Base-by-base conservation (phyloP, 495 filamentous ascomycete genomes). In the Aspergillus ostianus region DNA sequence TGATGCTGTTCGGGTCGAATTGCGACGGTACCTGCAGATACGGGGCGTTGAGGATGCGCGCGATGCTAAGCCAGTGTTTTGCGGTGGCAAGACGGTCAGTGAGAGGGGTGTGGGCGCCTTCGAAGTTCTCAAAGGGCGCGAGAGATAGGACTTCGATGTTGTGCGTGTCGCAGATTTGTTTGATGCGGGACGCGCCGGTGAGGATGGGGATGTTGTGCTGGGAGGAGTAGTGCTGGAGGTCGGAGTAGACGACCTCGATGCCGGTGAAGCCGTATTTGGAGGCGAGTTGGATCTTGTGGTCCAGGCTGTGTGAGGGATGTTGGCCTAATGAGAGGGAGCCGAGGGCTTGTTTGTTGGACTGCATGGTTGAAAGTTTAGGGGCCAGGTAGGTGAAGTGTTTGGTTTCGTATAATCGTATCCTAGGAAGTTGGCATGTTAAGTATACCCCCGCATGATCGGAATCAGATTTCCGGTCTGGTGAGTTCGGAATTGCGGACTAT, bases 71-170 rank as follows among this genome's bases (percentile, higher is more conserved):
- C 88, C 88, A 91, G n/a, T 85, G 73, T 13, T 70, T 66, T n/a
- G 89, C 79, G 59, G 85, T 79, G 12, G 81, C 68, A 21, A 91
- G 74, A 67, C 90, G 80, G 17, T 83, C 74, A 7, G 84, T 65
- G 17, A 84, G 73, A 5, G 76, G 65, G 7, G 70, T 71, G 50
- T 77, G 73, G 21, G 73, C 57, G 20, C 89, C 89, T 65, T 91
- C 88, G 72, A 86, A 90, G 67, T 90, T 86, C 74, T 85, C 83
- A 67, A 91, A 91, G 6, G 89, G 88, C 63, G 91, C 88, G 4
- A 92, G 73, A 30, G 85, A 85, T 23, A 91, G 60, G 32, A 90
- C 82, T 13, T 72, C 65, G 27, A 92, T 67, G 4, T 69, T 67
- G 44, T 78, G 73, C 6, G 75, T 71, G 18, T 78, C 70, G 71